A percentile compares a stretch with the other conserved stretches of the same genome.
Evolutionary conservation across 177 flowering plant genomes (phyloP).

Genomic region (Vitis hybrid): DNA sequence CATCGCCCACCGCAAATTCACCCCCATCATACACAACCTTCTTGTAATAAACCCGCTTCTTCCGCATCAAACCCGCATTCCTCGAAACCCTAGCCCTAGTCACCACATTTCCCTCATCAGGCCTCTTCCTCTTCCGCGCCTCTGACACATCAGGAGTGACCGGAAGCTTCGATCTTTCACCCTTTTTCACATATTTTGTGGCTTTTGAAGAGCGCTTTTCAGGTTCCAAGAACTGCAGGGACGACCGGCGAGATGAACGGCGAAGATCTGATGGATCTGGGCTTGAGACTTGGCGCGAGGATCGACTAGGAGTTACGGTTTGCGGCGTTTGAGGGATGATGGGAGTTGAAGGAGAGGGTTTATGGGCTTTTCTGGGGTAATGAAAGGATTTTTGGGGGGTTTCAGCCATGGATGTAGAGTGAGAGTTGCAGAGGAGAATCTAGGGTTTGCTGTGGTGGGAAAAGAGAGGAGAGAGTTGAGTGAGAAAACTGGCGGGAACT

Average conservation of each 20-base stretch:
- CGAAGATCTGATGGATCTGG: background rate
- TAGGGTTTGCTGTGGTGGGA: constrained; percentile 11
- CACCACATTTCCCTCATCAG: constrained; percentile 5
- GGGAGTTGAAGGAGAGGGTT: constrained; percentile 21
- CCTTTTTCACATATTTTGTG: constrained; percentile 16
- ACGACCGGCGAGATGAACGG: constrained; percentile 5
- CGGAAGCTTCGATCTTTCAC: constrained; percentile 19
- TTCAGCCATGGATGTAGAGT: constrained; percentile 12
- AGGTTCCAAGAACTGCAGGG: background rate
- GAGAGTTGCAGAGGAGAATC: background rate
- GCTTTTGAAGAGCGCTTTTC: constrained; percentile 4
- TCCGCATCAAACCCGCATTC: constrained; percentile 7
- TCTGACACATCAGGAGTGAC: constrained; percentile 36
- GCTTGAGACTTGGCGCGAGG: constrained; percentile 26
- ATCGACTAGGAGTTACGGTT: constrained; percentile 40
- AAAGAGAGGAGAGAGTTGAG: background rate
- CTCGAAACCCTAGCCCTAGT: constrained; percentile 20
- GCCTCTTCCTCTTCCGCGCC: constrained; percentile 36
- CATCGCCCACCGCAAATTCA: constrained; percentile 76
- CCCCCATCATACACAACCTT: constrained; percentile 77
- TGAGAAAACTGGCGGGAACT: constrained; percentile 42
- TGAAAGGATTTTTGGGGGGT: constrained; percentile 29
- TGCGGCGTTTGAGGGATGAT: constrained; percentile 42
- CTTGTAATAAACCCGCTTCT: constrained; percentile 62
- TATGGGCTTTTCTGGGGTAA: constrained; percentile 19